A percentile compares a stretch with the other conserved stretches of the same genome.
phyloP scores from a whole-genome alignment of 768 basidiomycete genomes.

The Daedaleopsis sinensis region DNA sequence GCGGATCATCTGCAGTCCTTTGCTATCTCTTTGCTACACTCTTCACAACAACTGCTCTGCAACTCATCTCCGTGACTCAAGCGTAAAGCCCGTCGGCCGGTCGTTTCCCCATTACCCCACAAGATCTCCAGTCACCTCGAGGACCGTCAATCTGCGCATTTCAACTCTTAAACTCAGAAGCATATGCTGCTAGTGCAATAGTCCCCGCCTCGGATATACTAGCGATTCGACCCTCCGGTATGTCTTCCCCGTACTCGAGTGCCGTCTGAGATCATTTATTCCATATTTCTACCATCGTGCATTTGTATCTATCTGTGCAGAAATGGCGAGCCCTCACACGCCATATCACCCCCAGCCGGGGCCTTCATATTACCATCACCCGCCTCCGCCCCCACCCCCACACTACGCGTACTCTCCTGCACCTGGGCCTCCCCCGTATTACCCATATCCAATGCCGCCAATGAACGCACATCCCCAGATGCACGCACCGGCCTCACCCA shows the following conservation, averaged over 20 bases:
- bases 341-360: slow-evolving; percentile 36
- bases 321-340: slow-evolving; percentile 36
- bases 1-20: too few relatives aligned
- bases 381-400: slow-evolving; percentile 30
- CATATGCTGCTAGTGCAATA: slow-evolving; percentile 15
- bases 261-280: neutral
- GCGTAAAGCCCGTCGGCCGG: neutral
- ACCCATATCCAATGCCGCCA: slow-evolving; percentile 39
- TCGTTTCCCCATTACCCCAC: neutral
- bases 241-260: neutral
- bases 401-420: slow-evolving; percentile 27
- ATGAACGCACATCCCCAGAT: slow-evolving; percentile 43
- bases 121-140: slow-evolving; percentile 2
- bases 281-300: neutral
- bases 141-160: neutral
- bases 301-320: neutral
- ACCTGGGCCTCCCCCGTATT: slow-evolving; percentile 32
- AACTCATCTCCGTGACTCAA: neutral
- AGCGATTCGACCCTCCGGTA: slow-evolving; percentile 1
- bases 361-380: slow-evolving; percentile 34
- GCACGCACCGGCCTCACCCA: slow-evolving; percentile 41
- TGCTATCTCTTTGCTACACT: neutral
- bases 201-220: slow-evolving; percentile 7
- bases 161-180: neutral
- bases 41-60: neutral